Evolutionary conservation across 169 alveolate genomes (phyloP), one percentile per base, ranked within the genome.

Genomic region (Plasmodium vinckei): DNA sequence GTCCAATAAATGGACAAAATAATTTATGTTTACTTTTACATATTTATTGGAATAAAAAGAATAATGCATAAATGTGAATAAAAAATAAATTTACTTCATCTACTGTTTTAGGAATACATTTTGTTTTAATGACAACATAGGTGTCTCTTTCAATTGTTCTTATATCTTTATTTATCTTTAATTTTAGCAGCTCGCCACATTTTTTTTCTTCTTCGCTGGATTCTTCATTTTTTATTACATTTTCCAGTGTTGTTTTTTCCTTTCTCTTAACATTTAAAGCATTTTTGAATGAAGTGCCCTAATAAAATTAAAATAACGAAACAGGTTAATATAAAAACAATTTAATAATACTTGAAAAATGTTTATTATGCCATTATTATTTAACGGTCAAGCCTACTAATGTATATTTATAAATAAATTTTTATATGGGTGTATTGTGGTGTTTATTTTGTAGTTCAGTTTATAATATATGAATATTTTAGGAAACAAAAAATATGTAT

Each of bases 231-330:
- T 73, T 21, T 27, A 63, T 63, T 56, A 82, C 69, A 47, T 71
- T 86, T 49, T 86, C 91, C 25, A 86, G 69, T 5, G 60, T 54
- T 47, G 63, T 86, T 21, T 86, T 69, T 53, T 86, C 91, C 44
- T 86, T 86, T 53, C 91, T 86, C 64, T 54, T 86, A 63, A 70
- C 72, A 73, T 86, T 86, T 69, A 86, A 60, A 53, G 91, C 91
- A 86, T 70, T 86, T 47, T 70, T 86, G 56, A 86, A 86, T 39
- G 87, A 44, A 25, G 87, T 69, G 46, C 91, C 91, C 90, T 82
- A 59, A 12, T 4, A 42, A 67, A 65, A 67, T 47, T 27, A 53
- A 56, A 25, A 12, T 15, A 12, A 44, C 19, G n/a, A 44, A n/a
- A 42, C n/a, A n/a, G 2, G 33, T 39, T 39, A 15, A 67, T 17